Percentiles rank a stretch among this genome's conserved stretches.
These are phyloP conservation scores for Epichloe elymi DNA, from an alignment of 2,329 filamentous ascomycete genomes.

Conservation along the genomic window DNA sequence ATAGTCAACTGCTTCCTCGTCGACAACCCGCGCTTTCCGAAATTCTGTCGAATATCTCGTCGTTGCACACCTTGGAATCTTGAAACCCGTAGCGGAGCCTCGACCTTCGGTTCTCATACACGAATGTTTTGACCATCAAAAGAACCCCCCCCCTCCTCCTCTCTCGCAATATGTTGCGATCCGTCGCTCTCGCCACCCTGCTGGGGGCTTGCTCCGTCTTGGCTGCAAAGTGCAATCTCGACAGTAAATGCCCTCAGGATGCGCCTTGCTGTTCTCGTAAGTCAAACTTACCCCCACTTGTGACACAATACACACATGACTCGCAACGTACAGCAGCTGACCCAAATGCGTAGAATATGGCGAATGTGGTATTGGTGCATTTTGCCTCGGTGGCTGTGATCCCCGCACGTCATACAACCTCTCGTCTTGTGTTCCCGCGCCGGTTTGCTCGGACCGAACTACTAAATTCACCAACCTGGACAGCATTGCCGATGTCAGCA, in stretches of 20 bases:
- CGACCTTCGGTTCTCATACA: no score
- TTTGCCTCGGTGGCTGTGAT: constrained; percentile 92
- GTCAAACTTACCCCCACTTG: constrained; percentile 20
- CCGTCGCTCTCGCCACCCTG: constrained; percentile 18
- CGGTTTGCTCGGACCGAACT: constrained; percentile 62
- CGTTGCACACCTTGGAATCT: no score
- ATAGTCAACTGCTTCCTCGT: no score
- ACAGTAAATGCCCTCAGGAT: constrained; percentile 53
- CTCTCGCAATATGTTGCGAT: constrained; percentile 18
- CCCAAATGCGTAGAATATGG: constrained; percentile 57
- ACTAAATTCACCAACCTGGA: constrained; percentile 65
- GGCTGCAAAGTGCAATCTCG: constrained; percentile 30
- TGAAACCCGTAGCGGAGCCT: no score
- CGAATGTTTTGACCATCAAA: no score
- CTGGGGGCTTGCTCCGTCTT: constrained; percentile 18
- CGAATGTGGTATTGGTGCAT: constrained; percentile 84
- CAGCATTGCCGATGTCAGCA: constrained; percentile 52
- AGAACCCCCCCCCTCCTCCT: neutral
- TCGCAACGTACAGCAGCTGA: constrained; percentile 7
- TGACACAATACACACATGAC: neutral
- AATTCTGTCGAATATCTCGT: no score
- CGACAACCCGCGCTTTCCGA: no score
- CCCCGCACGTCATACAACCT: constrained; percentile 70
- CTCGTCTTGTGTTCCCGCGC: constrained; percentile 73
- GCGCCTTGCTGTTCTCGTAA: constrained; percentile 71